Percentiles rank a stretch among this genome's conserved stretches.
Conservation (phyloP, 352 stramenopile genomes). For the Saprolegnia diclina region DNA sequence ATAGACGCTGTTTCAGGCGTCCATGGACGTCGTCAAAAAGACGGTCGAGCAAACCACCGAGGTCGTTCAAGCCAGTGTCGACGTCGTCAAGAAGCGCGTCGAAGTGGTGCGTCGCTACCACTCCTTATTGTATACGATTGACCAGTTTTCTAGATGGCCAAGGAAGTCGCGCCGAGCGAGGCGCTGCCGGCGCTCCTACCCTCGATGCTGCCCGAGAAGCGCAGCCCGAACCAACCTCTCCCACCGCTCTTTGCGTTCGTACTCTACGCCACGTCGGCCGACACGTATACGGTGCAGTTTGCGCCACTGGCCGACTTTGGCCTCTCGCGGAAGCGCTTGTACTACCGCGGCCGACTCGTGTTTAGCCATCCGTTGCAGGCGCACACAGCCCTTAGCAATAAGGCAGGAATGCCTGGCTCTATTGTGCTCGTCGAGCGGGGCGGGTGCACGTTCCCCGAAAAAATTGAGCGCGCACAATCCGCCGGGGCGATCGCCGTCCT, state of each 20-base stretch:
- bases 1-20: slow-evolving; percentile 20
- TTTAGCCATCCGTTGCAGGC: slow-evolving; percentile 46
- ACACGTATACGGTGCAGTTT: slow-evolving; percentile 43
- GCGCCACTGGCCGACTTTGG: slow-evolving; percentile 66
- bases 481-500: slow-evolving; percentile 52
- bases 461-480: slow-evolving; percentile 54
- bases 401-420: slow-evolving; percentile 31
- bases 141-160: not conserved
- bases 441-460: slow-evolving; percentile 59
- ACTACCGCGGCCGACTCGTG: slow-evolving; percentile 44
- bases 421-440: slow-evolving; percentile 55
- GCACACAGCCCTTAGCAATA: slow-evolving; percentile 39
- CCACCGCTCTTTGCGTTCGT: slow-evolving; percentile 62
- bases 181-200: not conserved
- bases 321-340: slow-evolving; percentile 32
- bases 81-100: slow-evolving; percentile 26
- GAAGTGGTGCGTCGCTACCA: slow-evolving; percentile 6
- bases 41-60: slow-evolving; percentile 18
- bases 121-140: not conserved
- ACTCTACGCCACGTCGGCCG: slow-evolving; percentile 48
- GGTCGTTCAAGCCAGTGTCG: slow-evolving; percentile 22
- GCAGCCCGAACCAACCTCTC: not conserved
- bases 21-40: slow-evolving; percentile 24
- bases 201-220: not conserved
- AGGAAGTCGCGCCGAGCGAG: not conserved